Evolutionary conservation across 2,329 filamentous ascomycete genomes (phyloP), one percentile per base, ranked within the genome.

Genomic region (Aspergillus fructus): DNA sequence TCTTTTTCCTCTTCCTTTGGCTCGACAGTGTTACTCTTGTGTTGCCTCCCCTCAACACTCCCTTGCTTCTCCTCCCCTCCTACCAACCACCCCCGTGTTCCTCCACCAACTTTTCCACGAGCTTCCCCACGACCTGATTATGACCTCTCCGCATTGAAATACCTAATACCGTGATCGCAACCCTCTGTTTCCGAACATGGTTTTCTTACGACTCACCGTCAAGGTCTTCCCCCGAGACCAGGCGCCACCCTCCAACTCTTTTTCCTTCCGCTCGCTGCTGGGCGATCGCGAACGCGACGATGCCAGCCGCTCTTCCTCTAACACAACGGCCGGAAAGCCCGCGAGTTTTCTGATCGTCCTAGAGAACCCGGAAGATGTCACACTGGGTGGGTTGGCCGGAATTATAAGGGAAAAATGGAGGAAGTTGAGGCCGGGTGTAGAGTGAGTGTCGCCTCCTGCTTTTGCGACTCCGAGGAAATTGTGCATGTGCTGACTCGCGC

Each of bases 151-250:
- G 15, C 30, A 23, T 37, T 48, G 19, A 58, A 49, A 34, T 15
- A 19, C 45, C 12, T 42, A 37, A 12, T 23, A 40, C 12, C 45
- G 19, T 15, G 12, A 34, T 45, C 27, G 34, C 37, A 27, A 33
- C 27, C 19, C 17, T 13, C 19, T 30, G 13, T 41, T 24, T 30
- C n/a, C 47, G 53, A 52, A 53, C 41, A 74, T 76, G 71, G 71
- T 75, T 45, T 66, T 72, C 33, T 64, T 76, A 17, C 71, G 73
- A n/a, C 64, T 75, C 3, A 67, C 69, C 15, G 67, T 75, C 27
- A 72, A 73, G 59, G 65, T 76, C 53, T 68, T 55, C 39, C 69
- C 72, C 3, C 64, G 61, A 42, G 68, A 70, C 45, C 66, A 65
- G 54, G n/a, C 64, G 11, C 56, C 55, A 42, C n/a, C 53, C 21